Conservation (phyloP, 2,329 filamentous ascomycete genomes). For the Microsporum canis region DNA sequence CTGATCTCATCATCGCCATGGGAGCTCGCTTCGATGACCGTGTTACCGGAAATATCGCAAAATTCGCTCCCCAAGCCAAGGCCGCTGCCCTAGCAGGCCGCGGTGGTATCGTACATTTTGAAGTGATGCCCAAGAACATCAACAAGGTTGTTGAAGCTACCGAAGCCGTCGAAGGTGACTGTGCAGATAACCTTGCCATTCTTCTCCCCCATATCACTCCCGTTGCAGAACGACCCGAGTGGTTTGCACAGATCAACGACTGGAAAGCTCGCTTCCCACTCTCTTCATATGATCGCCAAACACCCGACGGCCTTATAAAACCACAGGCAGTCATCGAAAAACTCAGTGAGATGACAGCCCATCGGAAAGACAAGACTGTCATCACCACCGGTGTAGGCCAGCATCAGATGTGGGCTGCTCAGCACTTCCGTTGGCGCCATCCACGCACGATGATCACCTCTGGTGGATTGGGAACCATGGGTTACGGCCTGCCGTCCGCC, state of each 20-base stretch:
- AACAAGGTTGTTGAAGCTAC: slow-evolving; percentile 98
- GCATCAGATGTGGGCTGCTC: slow-evolving; percentile 97
- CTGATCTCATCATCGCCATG: slow-evolving; percentile 88
- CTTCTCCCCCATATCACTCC: slow-evolving; percentile 62
- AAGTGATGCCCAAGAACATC: slow-evolving; percentile 99
- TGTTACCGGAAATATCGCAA: slow-evolving; percentile 68
- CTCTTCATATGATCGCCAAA: slow-evolving; percentile 65
- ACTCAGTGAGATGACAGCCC: slow-evolving; percentile 69
- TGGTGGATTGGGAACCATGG: slow-evolving; percentile 92
- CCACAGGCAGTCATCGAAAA: slow-evolving; percentile 87
- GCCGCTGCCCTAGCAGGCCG: slow-evolving; percentile 71
- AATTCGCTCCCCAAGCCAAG: slow-evolving; percentile 83
- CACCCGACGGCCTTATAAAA: slow-evolving; percentile 71
- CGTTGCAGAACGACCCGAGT: slow-evolving; percentile 60
- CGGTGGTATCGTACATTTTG: slow-evolving; percentile 93
- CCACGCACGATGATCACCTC: slow-evolving; percentile 94
- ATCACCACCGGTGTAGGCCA: slow-evolving; percentile 93
- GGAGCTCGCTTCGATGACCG: slow-evolving; percentile 94
- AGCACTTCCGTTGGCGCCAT: slow-evolving; percentile 90
- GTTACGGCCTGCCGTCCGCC: slow-evolving; percentile 83
- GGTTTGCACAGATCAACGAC: slow-evolving; percentile 77
- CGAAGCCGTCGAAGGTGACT: slow-evolving; percentile 89
- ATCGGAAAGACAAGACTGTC: slow-evolving; percentile 71
- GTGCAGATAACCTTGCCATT: slow-evolving; percentile 62
- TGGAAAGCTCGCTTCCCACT: slow-evolving; percentile 93